These are phyloP conservation scores for Meripilus lineatus DNA, from an alignment of 1,284 basidiomycete genomes.

Conservation along the genomic window DNA sequence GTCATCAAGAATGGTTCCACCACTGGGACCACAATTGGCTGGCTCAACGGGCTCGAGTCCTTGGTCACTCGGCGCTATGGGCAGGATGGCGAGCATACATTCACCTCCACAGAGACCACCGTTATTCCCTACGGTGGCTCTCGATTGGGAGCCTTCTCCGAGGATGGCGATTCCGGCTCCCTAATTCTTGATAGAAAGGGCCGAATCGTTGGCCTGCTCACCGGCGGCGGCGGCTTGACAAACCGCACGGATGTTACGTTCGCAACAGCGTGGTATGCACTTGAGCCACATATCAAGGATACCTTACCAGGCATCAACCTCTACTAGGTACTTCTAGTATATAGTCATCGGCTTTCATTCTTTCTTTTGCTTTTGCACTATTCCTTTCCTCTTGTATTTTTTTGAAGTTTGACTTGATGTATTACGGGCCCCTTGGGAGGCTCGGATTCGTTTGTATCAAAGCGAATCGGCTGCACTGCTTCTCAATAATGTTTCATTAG, in stretches of 20 bases:
- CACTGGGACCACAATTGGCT: slow-evolving; percentile 23
- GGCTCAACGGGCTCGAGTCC: slow-evolving; percentile 22
- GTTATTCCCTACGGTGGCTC: slow-evolving; percentile 19
- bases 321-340: too few relatives aligned
- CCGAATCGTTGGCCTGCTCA: slow-evolving; percentile 25
- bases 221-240: slow-evolving; percentile 18
- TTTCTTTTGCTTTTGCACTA: too few relatives aligned
- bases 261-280: slow-evolving; percentile 20
- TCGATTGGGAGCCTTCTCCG: slow-evolving; percentile 25
- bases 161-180: slow-evolving; percentile 28
- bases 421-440: too few relatives aligned
- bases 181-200: slow-evolving; percentile 22
- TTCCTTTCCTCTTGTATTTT: too few relatives aligned
- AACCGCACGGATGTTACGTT: slow-evolving; percentile 25
- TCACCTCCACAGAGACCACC: slow-evolving; percentile 23
- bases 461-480: too few relatives aligned
- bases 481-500: too few relatives aligned
- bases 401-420: too few relatives aligned
- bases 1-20: slow-evolving; percentile 21
- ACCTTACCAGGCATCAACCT: too few relatives aligned
- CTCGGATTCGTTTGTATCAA: too few relatives aligned
- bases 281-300: slow-evolving; percentile 24
- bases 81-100: slow-evolving; percentile 3
- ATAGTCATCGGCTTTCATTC: too few relatives aligned
- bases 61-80: slow-evolving; percentile 20